Base-by-base conservation (phyloP, 495 filamentous ascomycete species). In the Parmelia sp. region DNA sequence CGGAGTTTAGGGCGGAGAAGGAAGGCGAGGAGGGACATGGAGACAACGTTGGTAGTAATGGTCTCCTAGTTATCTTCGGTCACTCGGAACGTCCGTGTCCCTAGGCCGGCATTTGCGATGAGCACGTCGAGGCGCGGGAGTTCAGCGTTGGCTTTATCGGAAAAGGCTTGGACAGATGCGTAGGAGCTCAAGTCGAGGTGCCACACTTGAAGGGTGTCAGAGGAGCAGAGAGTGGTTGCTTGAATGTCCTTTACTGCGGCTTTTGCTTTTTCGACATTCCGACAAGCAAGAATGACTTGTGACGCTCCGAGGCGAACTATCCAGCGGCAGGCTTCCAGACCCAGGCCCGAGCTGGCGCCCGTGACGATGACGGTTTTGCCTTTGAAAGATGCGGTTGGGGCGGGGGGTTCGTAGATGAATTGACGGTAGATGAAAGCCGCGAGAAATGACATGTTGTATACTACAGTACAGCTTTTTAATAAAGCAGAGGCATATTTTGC, bases 41-140 rank as follows among this genome's bases (percentile, higher is more conserved):
- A 75, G 67, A 84, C 71, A 19, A 82, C 77, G 60, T 87, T 87
- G 35, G 85, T 79, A 0, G 81, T 81, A 45, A 86, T 75, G 29
- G 71, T 76, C 15, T 64, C 71, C 19, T 64, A 58, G 5, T 64
- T 60, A 33, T 60, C 65, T 39, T 59, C 63, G 17, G 63, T 58
- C 39, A 60, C 25, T 25, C 56, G 55, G 29, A 58, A 67, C 19
- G 58, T 47, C 14, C 0, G 1, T 3, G 71, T 71, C 15, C 73
- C 74, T 11, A 83, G 58, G 8, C 74, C 80, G 2, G 82, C 80
- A 65, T 84, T 84, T 33, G 75, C 66, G 3, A 81, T 60, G 7
- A 80, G 69, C 0, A 64, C 70, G 61, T 85, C 80, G 0, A 85
- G 57, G 10, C 68, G 70, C 2, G 70, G 64, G 0, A 80, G 66